These are phyloP conservation scores for Scytalidium sp. DNA, from an alignment of 2,329 filamentous ascomycete species.

Conservation along the genomic window DNA sequence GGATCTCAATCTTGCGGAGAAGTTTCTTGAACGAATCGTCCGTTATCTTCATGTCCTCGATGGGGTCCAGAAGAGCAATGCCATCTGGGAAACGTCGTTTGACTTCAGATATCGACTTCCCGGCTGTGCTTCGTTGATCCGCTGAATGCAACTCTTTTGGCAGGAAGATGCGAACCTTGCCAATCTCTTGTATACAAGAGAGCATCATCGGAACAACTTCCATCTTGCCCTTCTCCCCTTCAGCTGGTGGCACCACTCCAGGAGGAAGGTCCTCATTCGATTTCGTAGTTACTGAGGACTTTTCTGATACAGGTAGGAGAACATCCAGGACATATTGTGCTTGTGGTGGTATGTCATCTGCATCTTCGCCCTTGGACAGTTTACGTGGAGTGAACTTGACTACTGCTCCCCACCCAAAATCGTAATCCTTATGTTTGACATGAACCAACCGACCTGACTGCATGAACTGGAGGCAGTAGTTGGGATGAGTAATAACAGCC, in stretches of 20 bases:
- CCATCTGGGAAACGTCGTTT: constrained; percentile 89
- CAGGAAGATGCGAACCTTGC: constrained; percentile 79
- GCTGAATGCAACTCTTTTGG: constrained; percentile 70
- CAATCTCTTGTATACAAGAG: constrained; percentile 79
- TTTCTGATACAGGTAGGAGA: constrained; percentile 61
- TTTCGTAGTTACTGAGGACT: constrained; percentile 45
- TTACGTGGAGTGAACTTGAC: constrained; percentile 69
- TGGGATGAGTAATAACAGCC: constrained; percentile 86
- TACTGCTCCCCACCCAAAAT: constrained; percentile 95
- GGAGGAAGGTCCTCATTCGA: constrained; percentile 65
- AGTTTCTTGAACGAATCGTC: constrained; percentile 94
- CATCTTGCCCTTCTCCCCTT: constrained; percentile 66
- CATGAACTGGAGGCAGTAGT: constrained; percentile 79
- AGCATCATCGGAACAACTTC: constrained; percentile 85
- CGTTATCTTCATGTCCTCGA: constrained; percentile 93
- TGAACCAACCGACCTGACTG: constrained; percentile 84
- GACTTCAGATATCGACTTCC: constrained; percentile 72
- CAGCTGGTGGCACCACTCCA: constrained; percentile 55
- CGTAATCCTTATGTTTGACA: constrained; percentile 73
- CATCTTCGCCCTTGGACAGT: constrained; percentile 59
- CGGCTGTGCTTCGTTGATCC: constrained; percentile 66
- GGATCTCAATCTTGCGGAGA: constrained; percentile 91
- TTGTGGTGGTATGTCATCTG: constrained; percentile 68
- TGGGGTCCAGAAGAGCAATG: constrained; percentile 81
- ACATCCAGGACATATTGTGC: constrained; percentile 83